These are phyloP conservation scores for Blastocystis hominis DNA, from an alignment of 352 stramenopile species.

Conservation along the genomic window DNA sequence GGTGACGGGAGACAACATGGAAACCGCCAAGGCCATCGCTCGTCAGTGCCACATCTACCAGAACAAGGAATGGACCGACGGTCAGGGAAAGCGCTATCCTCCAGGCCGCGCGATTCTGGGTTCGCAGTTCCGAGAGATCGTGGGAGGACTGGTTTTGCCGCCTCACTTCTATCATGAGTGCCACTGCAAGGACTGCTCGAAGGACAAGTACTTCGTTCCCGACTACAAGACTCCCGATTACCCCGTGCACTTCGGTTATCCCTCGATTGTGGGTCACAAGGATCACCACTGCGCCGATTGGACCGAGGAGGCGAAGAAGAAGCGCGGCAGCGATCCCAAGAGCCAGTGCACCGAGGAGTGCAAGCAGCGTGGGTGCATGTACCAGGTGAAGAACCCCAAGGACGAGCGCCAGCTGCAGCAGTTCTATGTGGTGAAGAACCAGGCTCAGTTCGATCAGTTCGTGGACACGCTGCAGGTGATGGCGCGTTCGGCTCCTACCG, in stretches of 20 bases:
- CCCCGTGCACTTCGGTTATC: slow-evolving; percentile 58
- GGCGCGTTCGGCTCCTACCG: slow-evolving; percentile 37
- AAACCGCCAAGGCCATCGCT: slow-evolving; percentile 89
- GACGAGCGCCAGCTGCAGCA: slow-evolving; percentile 29
- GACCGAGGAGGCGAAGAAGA: not conserved
- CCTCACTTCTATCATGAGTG: slow-evolving; percentile 51
- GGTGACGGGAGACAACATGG: slow-evolving; percentile 96
- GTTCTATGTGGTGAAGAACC: slow-evolving; percentile 36
- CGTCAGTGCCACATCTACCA: slow-evolving; percentile 82
- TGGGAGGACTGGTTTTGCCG: slow-evolving; percentile 1
- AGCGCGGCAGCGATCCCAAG: slow-evolving; percentile 1
- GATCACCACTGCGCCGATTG: slow-evolving; percentile 7
- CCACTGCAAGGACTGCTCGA: slow-evolving; percentile 66
- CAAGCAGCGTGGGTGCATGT: slow-evolving; percentile 43
- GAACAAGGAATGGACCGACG: slow-evolving; percentile 59
- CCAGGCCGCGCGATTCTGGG: slow-evolving; percentile 76
- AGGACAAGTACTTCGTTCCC: slow-evolving; percentile 70
- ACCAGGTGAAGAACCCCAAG: slow-evolving; percentile 34
- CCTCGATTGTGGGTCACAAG: slow-evolving; percentile 23
- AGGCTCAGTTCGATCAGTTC: slow-evolving; percentile 53
- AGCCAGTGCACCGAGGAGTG: not conserved
- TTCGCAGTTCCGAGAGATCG: slow-evolving; percentile 75
- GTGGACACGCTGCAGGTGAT: slow-evolving; percentile 48
- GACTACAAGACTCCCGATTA: slow-evolving; percentile 59
- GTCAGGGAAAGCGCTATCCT: slow-evolving; percentile 58